Evolutionary conservation across 1,284 basidiomycete genomes (phyloP).

Genomic region (Pseudozyma tsukubaensis): DNA sequence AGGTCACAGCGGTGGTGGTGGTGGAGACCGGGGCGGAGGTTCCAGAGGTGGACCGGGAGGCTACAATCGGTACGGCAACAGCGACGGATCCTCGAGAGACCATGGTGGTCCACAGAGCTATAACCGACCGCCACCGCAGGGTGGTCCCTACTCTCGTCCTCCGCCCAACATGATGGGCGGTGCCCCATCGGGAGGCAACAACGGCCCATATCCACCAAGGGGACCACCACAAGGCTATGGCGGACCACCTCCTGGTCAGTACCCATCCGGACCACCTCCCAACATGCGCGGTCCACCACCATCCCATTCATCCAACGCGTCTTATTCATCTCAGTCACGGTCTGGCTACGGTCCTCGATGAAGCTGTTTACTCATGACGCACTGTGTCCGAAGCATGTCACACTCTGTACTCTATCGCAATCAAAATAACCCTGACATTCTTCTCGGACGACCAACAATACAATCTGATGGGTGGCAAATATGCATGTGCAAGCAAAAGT

Average conservation of each 20-base stretch:
- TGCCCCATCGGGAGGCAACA: constrained; percentile 13
- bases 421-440: constrained; percentile 12
- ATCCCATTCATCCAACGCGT: constrained; percentile 13
- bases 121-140: constrained; percentile 34
- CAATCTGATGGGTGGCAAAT: no score
- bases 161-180: constrained; percentile 41
- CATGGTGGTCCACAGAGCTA: constrained; percentile 33
- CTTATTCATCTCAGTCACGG: constrained; percentile 23
- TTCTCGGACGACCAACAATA: background rate
- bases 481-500: no score
- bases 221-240: constrained; percentile 47
- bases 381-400: background rate
- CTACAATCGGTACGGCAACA: constrained; percentile 27
- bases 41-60: constrained; percentile 15
- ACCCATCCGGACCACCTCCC: constrained; percentile 30
- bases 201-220: constrained; percentile 28
- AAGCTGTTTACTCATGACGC: background rate
- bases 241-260: constrained; percentile 19
- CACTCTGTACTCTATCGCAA: constrained; percentile 29
- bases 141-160: constrained; percentile 34
- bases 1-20: constrained; percentile 13
- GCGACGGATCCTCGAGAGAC: constrained; percentile 20
- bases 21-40: constrained; percentile 10
- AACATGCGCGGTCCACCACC: constrained; percentile 39
- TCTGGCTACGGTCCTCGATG: constrained; percentile 34